phyloP scores from a whole-genome alignment of 2,329 filamentous ascomycete species.

The Xylaria multiplex region DNA sequence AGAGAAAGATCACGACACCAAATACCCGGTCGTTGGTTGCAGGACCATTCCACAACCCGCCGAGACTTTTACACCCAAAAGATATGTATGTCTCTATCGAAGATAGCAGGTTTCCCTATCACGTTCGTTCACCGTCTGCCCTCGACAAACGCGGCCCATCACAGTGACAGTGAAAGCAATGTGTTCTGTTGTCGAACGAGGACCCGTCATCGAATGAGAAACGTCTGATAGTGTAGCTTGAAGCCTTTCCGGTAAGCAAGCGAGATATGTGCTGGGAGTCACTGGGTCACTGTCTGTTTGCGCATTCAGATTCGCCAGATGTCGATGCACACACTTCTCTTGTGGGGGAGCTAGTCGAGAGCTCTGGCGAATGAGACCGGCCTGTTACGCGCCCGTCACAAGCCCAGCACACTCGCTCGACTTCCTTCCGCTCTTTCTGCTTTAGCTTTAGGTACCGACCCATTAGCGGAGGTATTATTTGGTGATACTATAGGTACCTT shows the following conservation, averaged over 20 bases:
- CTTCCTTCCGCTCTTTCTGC: constrained; percentile 19
- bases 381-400: constrained; percentile 34
- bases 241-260: constrained; percentile 20
- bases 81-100: too few relatives aligned
- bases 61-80: too few relatives aligned
- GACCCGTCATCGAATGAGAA: constrained; percentile 28
- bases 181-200: constrained; percentile 25
- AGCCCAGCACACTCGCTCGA: constrained; percentile 7
- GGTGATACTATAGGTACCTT: neutral
- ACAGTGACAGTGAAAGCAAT: constrained; percentile 33
- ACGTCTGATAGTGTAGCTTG: constrained; percentile 31
- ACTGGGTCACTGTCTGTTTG: constrained; percentile 7
- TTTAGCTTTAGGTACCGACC: too few relatives aligned
- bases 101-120: too few relatives aligned
- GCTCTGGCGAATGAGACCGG: constrained; percentile 35
- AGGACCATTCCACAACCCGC: too few relatives aligned
- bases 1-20: too few relatives aligned
- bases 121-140: too few relatives aligned
- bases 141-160: constrained; percentile 25
- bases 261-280: constrained; percentile 20
- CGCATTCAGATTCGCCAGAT: constrained; percentile 31
- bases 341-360: constrained; percentile 29
- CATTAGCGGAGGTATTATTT: neutral
- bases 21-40: too few relatives aligned
- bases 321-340: constrained; percentile 2